These are phyloP conservation scores for Pterocarpus macrocarpus DNA, from an alignment of 306 rosid species.

Conservation along the genomic window DNA sequence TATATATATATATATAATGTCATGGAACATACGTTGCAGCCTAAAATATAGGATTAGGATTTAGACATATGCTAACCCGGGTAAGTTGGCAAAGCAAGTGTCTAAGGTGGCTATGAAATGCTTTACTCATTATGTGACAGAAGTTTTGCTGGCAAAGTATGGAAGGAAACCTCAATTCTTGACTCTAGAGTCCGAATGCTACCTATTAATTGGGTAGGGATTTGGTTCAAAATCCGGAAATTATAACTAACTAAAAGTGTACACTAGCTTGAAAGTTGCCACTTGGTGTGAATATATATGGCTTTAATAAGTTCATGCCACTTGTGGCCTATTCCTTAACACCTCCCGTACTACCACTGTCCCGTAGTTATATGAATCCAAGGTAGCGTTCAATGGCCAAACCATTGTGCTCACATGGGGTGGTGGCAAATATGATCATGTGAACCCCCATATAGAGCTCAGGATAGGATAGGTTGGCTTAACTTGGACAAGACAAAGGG, in stretches of 20 bases:
- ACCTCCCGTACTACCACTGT: too few species aligned
- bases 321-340: too few species aligned
- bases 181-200: neutral
- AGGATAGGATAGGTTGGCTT: neutral
- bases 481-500: neutral
- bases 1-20: neutral
- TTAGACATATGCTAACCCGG: constrained; percentile 3
- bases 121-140: neutral
- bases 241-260: neutral
- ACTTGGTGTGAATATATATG: neutral
- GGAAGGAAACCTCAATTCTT: neutral
- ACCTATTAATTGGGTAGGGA: neutral
- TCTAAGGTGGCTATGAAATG: constrained; percentile 3
- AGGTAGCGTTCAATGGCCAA: too few species aligned
- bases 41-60: constrained; percentile 29
- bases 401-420: neutral
- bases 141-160: neutral
- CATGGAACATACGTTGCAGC: constrained; percentile 2
- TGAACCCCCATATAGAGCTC: neutral
- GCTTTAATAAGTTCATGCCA: too few species aligned
- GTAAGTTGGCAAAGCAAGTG: neutral
- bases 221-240: neutral
- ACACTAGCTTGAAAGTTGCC: neutral
- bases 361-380: too few species aligned
- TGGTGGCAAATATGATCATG: neutral